A percentile compares a stretch with the other conserved stretches of the same genome.
Evolutionary conservation across 208 protist genomes (phyloP).

Genomic region (Crithidia expoeki): DNA sequence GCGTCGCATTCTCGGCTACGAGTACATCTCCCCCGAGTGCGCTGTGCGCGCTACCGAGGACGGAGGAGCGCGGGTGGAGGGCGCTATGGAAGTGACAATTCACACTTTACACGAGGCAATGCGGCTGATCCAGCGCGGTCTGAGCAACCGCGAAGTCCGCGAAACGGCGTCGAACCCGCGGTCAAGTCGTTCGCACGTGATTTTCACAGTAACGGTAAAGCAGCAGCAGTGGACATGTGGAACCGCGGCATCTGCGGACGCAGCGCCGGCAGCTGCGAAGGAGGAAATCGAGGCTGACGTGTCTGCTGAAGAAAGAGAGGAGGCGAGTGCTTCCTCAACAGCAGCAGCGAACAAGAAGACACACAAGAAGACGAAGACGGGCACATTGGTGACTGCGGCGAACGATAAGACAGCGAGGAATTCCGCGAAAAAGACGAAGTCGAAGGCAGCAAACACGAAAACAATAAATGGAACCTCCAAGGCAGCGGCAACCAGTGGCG

Average conservation of each 20-base stretch:
- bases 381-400: background rate
- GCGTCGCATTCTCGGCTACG: background rate
- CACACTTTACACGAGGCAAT: background rate
- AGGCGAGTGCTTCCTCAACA: background rate
- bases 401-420: background rate
- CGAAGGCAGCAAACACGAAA: background rate
- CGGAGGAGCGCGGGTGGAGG: background rate
- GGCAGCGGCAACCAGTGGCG: background rate
- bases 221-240: constrained; percentile 17
- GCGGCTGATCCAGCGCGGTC: constrained; percentile 1
- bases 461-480: background rate
- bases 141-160: constrained; percentile 7
- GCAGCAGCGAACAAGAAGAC: background rate
- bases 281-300: background rate
- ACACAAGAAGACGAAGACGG: constrained; percentile 4
- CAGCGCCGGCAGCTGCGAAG: background rate
- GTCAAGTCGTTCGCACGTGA: constrained; percentile 16
- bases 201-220: constrained; percentile 16
- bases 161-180: constrained; percentile 6
- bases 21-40: constrained; percentile 14
- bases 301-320: constrained; percentile 1
- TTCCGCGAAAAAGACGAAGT: background rate
- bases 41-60: background rate
- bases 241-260: background rate
- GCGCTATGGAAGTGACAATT: background rate